phyloP scores from a whole-genome alignment of 1,284 basidiomycete species.

The Amylostereum chailletii region DNA sequence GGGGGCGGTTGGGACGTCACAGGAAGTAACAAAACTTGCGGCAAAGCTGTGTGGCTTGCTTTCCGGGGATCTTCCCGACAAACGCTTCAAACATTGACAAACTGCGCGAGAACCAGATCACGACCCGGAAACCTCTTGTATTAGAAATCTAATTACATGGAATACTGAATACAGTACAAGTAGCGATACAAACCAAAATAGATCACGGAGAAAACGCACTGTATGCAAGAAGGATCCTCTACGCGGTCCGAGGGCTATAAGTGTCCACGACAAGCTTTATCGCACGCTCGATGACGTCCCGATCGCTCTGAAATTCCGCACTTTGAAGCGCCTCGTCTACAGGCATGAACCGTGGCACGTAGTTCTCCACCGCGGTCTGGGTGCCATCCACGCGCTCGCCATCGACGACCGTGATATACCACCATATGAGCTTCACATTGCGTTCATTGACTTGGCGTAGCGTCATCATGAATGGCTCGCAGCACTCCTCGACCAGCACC shows the following conservation, averaged over 20 bases:
- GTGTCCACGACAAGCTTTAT: conserved; percentile 9
- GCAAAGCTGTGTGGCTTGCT: too few species aligned
- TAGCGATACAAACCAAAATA: too few species aligned
- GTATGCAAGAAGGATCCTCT: too few species aligned
- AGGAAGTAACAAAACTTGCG: too few species aligned
- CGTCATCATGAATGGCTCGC: conserved; percentile 29
- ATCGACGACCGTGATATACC: conserved; percentile 30
- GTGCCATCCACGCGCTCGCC: conserved; percentile 26
- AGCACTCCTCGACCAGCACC: conserved; percentile 16
- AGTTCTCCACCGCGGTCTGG: conserved; percentile 33
- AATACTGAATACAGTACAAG: too few species aligned
- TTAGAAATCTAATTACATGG: too few species aligned
- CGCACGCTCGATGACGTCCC: conserved; percentile 17
- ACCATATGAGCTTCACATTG: conserved; percentile 35
- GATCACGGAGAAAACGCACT: too few species aligned
- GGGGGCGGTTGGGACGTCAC: too few species aligned
- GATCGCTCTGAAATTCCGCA: conserved; percentile 28
- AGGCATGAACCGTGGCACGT: conserved; percentile 28
- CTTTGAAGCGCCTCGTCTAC: conserved; percentile 26
- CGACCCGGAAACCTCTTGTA: too few species aligned
- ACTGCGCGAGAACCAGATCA: too few species aligned
- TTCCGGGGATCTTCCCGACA: too few species aligned
- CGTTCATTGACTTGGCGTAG: conserved; percentile 21
- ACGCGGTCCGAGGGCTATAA: conserved; percentile 1
- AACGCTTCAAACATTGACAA: too few species aligned